Base-by-base conservation (phyloP, 2,329 filamentous ascomycete genomes). In the Lasiodiplodia theobromae region DNA sequence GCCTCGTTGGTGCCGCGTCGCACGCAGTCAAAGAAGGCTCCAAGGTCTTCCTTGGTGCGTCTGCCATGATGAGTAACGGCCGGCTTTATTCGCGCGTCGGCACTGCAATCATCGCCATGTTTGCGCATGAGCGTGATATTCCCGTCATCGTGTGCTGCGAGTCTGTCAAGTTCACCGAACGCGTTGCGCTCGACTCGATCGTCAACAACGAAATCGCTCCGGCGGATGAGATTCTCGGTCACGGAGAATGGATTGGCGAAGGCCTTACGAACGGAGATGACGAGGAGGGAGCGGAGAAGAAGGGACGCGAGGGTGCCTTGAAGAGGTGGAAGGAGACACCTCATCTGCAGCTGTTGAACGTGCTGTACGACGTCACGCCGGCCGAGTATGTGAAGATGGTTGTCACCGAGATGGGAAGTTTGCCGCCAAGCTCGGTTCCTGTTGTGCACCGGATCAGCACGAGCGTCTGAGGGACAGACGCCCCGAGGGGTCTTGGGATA, bases 41-140 rank as follows among this genome's bases (percentile, higher is more conserved):
- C 7, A 89, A 91, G 73, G 89, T 96, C 11, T 87, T 98, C 64
- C 85, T 99, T 1, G 94, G 94, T 14, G 94, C 94, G 4, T 94
- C 97, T 77, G 92, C 93, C 49, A 96, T 99, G 89, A 96, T 97
- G 82, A 94, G 92, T 73, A 98, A 98, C 79, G 96, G 96, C 8
- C 88, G 92, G 40, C 86, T 99, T 73, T 97, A 96, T 80, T 95
- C 92, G 4, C 89, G 94, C 23, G 89, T 93, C 11, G 96, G 96
- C 70, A 97, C 94, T 3, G 93, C 92, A 28, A 88, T 96, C 69
- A 87, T 98, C 11, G 94, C 95, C 21, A 91, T 96, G 84, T 89
- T 91, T 52, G 95, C 94, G 6, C 88, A 90, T 64, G 88, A 92
- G 68, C 85, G 89, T 23, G 90, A 91, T 69, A 88, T 94, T 47